phyloP scores from a whole-genome alignment of 305 asterid genomes.

The Fraxinus sp. region DNA sequence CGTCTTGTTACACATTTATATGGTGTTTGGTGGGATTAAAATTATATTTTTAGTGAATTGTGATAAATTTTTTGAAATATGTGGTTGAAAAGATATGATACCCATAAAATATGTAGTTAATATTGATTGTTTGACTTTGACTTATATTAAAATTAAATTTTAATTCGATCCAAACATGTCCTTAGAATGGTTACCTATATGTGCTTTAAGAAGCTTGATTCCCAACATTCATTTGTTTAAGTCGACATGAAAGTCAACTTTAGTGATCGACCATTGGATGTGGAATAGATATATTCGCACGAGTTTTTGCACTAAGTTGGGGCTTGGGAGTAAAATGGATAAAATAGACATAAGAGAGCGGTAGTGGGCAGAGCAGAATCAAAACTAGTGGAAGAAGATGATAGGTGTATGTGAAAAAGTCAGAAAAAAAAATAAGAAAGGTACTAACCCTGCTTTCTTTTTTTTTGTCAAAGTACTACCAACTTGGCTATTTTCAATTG shows the following conservation, averaged over 20 bases:
- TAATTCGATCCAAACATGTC: too few relatives aligned
- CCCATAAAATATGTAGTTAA: too few relatives aligned
- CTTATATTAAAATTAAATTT: too few relatives aligned
- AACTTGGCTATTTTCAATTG: conserved; percentile 35
- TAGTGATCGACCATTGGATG: background rate
- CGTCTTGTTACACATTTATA: background rate
- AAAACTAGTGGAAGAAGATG: conserved; percentile 31
- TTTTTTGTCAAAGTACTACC: conserved; percentile 13
- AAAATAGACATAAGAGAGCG: background rate
- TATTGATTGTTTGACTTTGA: too few relatives aligned
- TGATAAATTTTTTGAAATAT: too few relatives aligned
- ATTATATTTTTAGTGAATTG: too few relatives aligned
- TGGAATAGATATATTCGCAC: background rate
- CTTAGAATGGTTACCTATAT: background rate
- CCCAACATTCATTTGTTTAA: background rate
- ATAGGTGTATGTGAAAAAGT: conserved; percentile 21
- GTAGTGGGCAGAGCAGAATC: conserved; percentile 24
- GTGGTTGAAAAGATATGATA: too few relatives aligned
- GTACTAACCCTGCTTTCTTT: background rate
- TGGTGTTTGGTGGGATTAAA: too few relatives aligned
- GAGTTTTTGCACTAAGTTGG: background rate
- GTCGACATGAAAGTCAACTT: background rate
- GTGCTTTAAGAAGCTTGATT: background rate
- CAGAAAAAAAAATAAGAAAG: background rate
- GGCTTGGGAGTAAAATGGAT: background rate